A percentile compares a stretch with the other conserved stretches of the same genome.
Evolutionary conservation across 208 protist species (phyloP).

Genomic region (Wallacemonas rigidus): DNA sequence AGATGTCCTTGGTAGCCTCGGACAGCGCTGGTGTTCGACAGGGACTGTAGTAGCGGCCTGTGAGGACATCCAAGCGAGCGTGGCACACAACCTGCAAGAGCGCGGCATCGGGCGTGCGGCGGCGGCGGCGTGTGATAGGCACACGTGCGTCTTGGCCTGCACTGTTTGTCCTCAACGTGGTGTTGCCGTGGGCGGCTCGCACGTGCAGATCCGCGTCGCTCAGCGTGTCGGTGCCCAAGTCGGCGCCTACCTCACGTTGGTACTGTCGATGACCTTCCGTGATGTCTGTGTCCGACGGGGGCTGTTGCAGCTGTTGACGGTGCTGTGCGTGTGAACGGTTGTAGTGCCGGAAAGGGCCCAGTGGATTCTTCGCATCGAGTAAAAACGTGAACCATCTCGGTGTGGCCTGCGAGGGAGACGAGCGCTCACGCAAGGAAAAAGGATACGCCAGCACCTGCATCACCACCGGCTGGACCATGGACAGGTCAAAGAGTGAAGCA

Average conservation of each 20-base stretch:
- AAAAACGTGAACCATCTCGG: slow-evolving; percentile 20
- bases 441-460: slow-evolving; percentile 34
- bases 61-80: slow-evolving; percentile 39
- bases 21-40: slow-evolving; percentile 24
- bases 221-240: background rate
- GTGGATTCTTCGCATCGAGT: slow-evolving; percentile 27
- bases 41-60: slow-evolving; percentile 43
- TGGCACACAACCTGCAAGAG: slow-evolving; percentile 34
- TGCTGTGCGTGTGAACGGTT: slow-evolving; percentile 12
- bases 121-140: background rate
- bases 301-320: background rate
- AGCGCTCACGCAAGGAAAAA: slow-evolving; percentile 31
- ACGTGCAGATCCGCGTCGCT: slow-evolving; percentile 12
- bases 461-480: slow-evolving; percentile 23
- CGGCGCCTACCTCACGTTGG: background rate
- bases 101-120: slow-evolving; percentile 4
- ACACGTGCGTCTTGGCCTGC: too few species aligned
- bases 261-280: slow-evolving; percentile 9
- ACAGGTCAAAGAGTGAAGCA: slow-evolving; percentile 6
- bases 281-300: background rate
- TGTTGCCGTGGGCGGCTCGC: background rate
- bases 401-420: slow-evolving; percentile 13
- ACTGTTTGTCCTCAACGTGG: background rate
- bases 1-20: too few species aligned
- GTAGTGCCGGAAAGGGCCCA: slow-evolving; percentile 36